These are phyloP conservation scores for Sesbania bispinosa DNA, from an alignment of 306 rosid species.

Conservation along the genomic window DNA sequence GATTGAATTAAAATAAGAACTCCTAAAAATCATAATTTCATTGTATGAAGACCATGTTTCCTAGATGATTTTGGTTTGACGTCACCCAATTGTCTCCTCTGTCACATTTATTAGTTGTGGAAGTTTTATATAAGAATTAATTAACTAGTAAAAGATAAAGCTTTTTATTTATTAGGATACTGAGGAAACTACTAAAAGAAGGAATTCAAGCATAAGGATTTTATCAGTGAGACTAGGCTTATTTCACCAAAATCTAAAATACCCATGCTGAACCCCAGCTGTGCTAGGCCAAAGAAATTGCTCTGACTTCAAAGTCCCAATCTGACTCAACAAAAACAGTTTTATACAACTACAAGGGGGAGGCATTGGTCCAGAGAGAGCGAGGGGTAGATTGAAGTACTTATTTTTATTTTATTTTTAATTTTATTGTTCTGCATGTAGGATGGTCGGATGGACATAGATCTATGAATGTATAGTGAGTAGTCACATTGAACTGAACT, in stretches of 20 bases:
- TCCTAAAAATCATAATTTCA: neutral
- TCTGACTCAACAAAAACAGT: neutral
- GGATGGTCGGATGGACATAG: neutral
- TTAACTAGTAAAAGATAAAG: neutral
- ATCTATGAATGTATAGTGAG: neutral
- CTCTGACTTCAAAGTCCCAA: neutral
- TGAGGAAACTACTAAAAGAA: neutral
- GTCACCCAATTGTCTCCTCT: neutral
- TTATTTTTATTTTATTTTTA: neutral
- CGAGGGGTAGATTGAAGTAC: neutral
- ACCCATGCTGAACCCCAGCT: neutral
- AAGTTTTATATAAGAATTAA: neutral
- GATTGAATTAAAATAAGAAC: neutral
- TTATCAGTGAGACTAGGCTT: no score
- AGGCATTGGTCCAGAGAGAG: neutral
- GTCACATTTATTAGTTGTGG: neutral
- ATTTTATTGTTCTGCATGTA: neutral
- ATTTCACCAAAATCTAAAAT: neutral
- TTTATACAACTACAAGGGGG: neutral
- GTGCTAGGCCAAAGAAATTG: neutral
- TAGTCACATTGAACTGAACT: neutral
- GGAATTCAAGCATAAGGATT: neutral
- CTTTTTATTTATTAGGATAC: conserved; percentile 1
- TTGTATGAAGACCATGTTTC: neutral
- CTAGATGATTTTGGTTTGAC: neutral